Percentiles rank a stretch among this genome's conserved stretches.
phyloP scores from a whole-genome alignment of 1,139 yeast genomes.

The Saccharomyces hybrid region DNA sequence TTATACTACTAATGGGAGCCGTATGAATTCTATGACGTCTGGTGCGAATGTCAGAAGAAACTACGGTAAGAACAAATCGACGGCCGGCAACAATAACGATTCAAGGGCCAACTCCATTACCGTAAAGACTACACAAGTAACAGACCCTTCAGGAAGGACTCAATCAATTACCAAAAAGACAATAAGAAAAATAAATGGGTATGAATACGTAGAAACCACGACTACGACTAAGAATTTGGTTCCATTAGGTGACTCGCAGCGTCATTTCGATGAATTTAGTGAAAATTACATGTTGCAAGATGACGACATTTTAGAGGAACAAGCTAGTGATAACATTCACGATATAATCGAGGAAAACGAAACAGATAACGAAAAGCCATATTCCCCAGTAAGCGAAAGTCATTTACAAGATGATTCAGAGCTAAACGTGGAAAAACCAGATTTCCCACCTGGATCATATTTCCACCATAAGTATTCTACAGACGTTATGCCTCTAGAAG shows the following conservation, averaged over 20 bases:
- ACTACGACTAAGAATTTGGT: constrained; percentile 23
- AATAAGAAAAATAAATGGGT: constrained; percentile 27
- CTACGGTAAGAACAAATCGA: neutral
- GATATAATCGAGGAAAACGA: constrained; percentile 2
- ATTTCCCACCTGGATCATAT: neutral
- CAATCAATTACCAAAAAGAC: constrained; percentile 29
- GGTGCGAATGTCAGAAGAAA: neutral
- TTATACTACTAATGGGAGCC: neutral
- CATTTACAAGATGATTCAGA: neutral
- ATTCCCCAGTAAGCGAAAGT: neutral
- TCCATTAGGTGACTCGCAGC: constrained; percentile 10
- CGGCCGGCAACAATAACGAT: constrained; percentile 2
- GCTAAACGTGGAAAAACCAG: neutral
- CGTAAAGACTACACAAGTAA: constrained; percentile 27
- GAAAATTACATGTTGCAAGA: constrained; percentile 20
- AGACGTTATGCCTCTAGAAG: constrained; percentile 16
- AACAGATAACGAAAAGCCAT: neutral
- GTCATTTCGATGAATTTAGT: constrained; percentile 30
- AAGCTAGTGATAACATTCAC: constrained; percentile 1
- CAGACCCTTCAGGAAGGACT: constrained; percentile 29
- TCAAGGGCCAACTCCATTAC: constrained; percentile 28
- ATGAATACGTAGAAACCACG: constrained; percentile 29
- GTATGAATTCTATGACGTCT: constrained; percentile 1
- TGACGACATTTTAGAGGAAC: constrained; percentile 9
- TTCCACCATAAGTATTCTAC: neutral